Evolutionary conservation across 2,329 filamentous ascomycete genomes (phyloP).

Genomic region (Arthrobotrys conoides): DNA sequence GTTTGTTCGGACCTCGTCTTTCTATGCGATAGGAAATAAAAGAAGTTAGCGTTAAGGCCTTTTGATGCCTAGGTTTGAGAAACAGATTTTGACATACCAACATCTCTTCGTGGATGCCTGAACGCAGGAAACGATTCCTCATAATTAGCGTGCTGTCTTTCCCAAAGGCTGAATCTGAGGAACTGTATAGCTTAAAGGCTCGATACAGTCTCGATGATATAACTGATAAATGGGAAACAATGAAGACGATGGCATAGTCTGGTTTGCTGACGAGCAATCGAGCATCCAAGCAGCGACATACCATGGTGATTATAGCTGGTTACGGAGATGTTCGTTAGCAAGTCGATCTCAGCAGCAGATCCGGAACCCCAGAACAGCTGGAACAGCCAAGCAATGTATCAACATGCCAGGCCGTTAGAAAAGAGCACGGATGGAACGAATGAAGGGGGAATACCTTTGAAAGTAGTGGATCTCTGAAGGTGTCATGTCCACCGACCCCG

Average conservation of each 20-base stretch:
- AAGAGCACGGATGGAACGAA: neutral
- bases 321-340: slow-evolving; percentile 22
- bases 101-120: slow-evolving; percentile 98
- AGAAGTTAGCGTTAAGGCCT: slow-evolving; percentile 19
- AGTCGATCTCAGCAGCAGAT: slow-evolving; percentile 11
- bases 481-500: slow-evolving; percentile 73
- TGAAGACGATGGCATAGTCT: neutral
- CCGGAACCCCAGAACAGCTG: slow-evolving; percentile 20
- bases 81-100: slow-evolving; percentile 76
- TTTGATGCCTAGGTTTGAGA: neutral
- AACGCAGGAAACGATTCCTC: slow-evolving; percentile 16
- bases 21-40: slow-evolving; percentile 72
- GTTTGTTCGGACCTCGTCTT: slow-evolving; percentile 96
- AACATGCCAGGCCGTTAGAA: neutral
- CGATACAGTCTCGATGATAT: slow-evolving; percentile 64
- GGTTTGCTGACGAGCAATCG: neutral
- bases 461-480: slow-evolving; percentile 99
- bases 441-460: slow-evolving; percentile 79
- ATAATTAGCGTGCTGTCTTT: slow-evolving; percentile 42
- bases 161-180: slow-evolving; percentile 63
- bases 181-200: slow-evolving; percentile 15
- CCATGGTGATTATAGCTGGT: slow-evolving; percentile 96
- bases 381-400: neutral
- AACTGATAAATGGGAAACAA: neutral
- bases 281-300: slow-evolving; percentile 68